phyloP scores from a whole-genome alignment of 352 stramenopile species.

The Phytophthora pistaciae region DNA sequence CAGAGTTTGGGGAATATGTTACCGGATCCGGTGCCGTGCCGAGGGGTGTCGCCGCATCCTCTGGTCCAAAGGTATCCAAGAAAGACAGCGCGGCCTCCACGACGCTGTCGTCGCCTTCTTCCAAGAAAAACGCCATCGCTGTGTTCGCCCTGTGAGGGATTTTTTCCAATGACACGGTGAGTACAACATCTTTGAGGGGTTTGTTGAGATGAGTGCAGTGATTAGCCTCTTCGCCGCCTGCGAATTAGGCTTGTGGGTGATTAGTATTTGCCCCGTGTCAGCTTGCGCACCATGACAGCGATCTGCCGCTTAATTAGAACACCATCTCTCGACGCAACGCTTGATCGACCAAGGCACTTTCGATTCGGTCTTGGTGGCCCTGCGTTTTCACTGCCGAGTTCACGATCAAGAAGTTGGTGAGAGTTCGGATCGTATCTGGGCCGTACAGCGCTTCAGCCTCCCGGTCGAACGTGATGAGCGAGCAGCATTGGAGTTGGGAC shows the following conservation, averaged over 20 bases:
- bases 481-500: slow-evolving; percentile 15
- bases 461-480: slow-evolving; percentile 14
- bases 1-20: neutral
- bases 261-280: neutral
- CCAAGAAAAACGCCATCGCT: neutral
- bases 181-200: too few relatives aligned
- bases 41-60: too few relatives aligned
- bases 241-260: too few relatives aligned
- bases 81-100: neutral
- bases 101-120: neutral
- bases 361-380: slow-evolving; percentile 7
- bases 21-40: too few relatives aligned
- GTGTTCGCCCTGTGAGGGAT: neutral
- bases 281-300: neutral
- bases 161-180: too few relatives aligned
- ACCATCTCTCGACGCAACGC: slow-evolving; percentile 20
- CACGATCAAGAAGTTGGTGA: slow-evolving; percentile 13
- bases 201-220: too few relatives aligned
- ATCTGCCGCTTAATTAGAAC: neutral
- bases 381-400: slow-evolving; percentile 11
- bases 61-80: neutral
- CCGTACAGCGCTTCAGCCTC: slow-evolving; percentile 5
- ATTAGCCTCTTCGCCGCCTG: too few relatives aligned
- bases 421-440: neutral
- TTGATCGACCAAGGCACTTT: slow-evolving; percentile 5